Base-by-base conservation (phyloP, 2,329 filamentous ascomycete species). In the Diaporthe humulicola region DNA sequence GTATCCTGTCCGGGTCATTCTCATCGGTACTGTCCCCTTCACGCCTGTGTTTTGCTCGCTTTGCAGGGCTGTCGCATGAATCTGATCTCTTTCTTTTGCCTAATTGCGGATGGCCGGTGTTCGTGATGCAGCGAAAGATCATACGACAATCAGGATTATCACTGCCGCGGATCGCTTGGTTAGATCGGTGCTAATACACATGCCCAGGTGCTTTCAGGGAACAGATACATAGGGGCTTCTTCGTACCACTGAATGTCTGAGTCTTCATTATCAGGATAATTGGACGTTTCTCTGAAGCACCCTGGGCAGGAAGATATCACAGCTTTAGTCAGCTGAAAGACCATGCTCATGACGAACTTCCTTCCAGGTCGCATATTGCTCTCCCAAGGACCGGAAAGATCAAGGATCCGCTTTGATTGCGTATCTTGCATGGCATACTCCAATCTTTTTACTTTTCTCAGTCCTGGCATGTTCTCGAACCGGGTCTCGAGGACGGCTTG, bases 341-440 rank as follows among this genome's bases (percentile, higher is more conserved):
- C 38, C 40, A 70, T 73, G 30, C 72, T 73, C 72, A 73, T 69
- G 28, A 42, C 25, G 15, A 73, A 17, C 15, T 52, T 73, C 9
- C 72, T 70, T 12, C 64, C 72, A 5, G 64, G 72, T 30, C 50
- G 52, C 2, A 61, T 54, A 4, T 10, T 40, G 15, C 22, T 58
- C 6, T 50, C 52, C 72, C 72, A 73, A 12, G 61, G 42, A 2
- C 28, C n/a, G 7, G 28, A 50, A 0, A 70, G 19, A 15, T 73
- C 72, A 10, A 70, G 25, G 36, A 30, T 33, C 14, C 8, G 40
- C 38, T 73, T 70, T 14, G 40, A 61, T 2, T 10, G 42, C 7
- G 30, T 33, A 28, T 73, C 72, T 40, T 52, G 61, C 40, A 73
- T 54, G 25, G n/a, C 42, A n/a, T 73, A 73, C 36, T 70, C 72